Percentiles rank a stretch among this genome's conserved stretches.
These are phyloP conservation scores for Termitomyces sp. DNA, from an alignment of 768 basidiomycete genomes.

Conservation along the genomic window DNA sequence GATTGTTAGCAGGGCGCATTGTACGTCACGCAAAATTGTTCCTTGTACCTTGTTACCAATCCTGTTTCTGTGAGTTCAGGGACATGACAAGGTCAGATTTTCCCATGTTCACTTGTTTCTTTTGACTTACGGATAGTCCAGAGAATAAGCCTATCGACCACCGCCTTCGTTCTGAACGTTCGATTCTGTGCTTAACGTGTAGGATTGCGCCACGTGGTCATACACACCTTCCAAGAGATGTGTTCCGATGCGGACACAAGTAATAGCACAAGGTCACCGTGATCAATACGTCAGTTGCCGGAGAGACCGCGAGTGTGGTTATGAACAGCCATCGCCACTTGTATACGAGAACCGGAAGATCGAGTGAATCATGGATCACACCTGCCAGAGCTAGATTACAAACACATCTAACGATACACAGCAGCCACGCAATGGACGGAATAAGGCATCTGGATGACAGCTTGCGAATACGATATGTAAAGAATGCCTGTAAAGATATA, in stretches of 20 bases:
- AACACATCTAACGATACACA: not conserved
- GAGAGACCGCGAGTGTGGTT: not conserved
- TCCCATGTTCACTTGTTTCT: not conserved
- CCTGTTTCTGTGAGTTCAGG: not conserved
- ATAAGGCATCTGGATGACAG: not conserved
- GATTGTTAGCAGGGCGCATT: not conserved
- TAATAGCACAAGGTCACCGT: not conserved
- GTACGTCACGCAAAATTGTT: not conserved
- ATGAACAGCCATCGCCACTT: not conserved
- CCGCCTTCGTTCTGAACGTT: not conserved
- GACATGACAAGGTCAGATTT: not conserved
- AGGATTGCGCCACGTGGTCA: not conserved
- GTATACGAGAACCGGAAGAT: not conserved
- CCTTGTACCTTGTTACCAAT: not conserved
- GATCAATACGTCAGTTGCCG: not conserved
- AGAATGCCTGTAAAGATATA: not conserved
- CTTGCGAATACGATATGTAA: not conserved
- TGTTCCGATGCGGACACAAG: not conserved
- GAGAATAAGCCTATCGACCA: not conserved
- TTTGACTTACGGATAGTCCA: not conserved
- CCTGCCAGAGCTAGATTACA: not conserved
- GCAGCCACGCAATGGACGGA: not conserved
- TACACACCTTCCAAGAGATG: not conserved
- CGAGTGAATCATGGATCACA: not conserved
- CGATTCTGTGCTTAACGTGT: not conserved